Evolutionary conservation across 306 rosid species (phyloP), one percentile per base, ranked within the genome.

Genomic region (Betula pendula): DNA sequence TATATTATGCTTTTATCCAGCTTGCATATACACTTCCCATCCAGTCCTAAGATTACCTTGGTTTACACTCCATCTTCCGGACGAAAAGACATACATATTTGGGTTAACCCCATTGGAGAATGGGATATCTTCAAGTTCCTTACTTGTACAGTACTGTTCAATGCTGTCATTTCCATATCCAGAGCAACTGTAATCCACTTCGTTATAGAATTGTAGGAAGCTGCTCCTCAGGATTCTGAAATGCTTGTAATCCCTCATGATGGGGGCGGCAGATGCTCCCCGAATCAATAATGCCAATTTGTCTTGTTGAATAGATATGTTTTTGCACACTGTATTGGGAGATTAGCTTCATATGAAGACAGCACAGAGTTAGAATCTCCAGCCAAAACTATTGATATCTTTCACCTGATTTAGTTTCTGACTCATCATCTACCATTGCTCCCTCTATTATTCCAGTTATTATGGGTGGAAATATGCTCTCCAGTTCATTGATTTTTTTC

Each of bases 11-110:
- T 16, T 8, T 16, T 22, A 25, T 25, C 24, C n/a, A n/a, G n/a
- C 19, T 63, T 15, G 20, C n/a, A 58, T 2, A 20, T 27, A 50
- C 73, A 45, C 11, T 15, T 43, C 31, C 20, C 0, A 51, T 31
- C 33, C 20, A 52, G 68, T 48, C 40, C n/a, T 15, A 25, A n/a
- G 40, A 45, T 68, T 94, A 91, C 94, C 98, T 85, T 85, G 83
- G 83, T 87, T 78, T 20, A 86, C 79, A 16, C 25, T 67, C 94
- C 90, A 86, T 80, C 89, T 81, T 81, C 93, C 93, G 0, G 97
- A 92, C 22, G 97, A 92, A 77, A 90, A 93, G 27, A 88, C 77
- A 33, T 70, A 82, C 44, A 42, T 65, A 60, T 86, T 78, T 7
- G 89, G 81, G 78, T 87, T 87, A 83, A 80, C 73, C 13, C 85